Evolutionary conservation across 1,139 yeast genomes (phyloP), one percentile per base, ranked within the genome.

Genomic region (Magnusiomyces tetraspermus): DNA sequence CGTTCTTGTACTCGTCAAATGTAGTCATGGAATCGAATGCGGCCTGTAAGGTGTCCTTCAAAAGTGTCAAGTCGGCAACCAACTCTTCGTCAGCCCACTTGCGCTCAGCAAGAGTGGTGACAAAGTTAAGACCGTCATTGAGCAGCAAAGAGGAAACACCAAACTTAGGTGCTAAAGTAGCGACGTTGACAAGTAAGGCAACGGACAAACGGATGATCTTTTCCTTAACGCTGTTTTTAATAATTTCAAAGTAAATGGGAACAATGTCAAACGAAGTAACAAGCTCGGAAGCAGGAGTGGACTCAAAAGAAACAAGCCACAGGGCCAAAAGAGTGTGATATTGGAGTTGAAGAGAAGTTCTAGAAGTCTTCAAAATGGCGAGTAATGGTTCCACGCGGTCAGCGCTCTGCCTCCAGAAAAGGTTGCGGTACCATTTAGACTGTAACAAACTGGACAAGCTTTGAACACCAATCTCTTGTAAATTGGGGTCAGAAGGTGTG

Each of bases 41-140:
- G 41, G 82, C 85, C 58, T 81, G 80, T 61, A 92, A 76, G 15
- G 74, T 74, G 46, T 76, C 80, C 52, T 75, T 71, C 60, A 92
- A 73, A 48, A 71, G 68, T 33, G 73, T 73, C 59, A 94, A 77
- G 67, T 90, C 97, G 38, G 73, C 76, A 50, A 86, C 78, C 60
- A 94, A 78, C 67, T 92, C 99, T 59, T 88, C 95, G 67, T 92
- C 99, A 13, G 96, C 86, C 82, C 95, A 90, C 68, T 92, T 92
- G 63, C 97, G 77, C 59, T 85, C 92, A 59, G 80, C 78, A 60
- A 92, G 77, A 53, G 83, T 80, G 60, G 78, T 80, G 55, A 87
- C 73, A 10, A 82, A 76, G 51, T 82, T 77, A 56, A 87, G 74
- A 2, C 95, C 95, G 61, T 85, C 86, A 57, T 86, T 86, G 58